Conservation (phyloP, 306 rosid species). For the Phaseolus lunatus region DNA sequence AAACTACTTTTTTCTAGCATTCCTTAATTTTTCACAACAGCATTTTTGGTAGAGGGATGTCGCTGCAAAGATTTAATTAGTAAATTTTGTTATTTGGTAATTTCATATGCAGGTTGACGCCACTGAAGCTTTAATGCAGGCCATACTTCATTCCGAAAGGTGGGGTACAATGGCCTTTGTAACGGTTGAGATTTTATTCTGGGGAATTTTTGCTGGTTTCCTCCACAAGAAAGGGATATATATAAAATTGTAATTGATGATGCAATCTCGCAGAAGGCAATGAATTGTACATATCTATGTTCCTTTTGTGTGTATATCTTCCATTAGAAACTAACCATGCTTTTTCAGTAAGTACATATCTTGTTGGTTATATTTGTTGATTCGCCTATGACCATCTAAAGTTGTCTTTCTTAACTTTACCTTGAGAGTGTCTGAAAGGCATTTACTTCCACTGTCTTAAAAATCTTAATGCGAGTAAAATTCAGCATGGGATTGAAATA, state of each 20-base stretch:
- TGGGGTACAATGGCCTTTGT: constrained; percentile 79
- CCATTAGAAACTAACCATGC: constrained; percentile 32
- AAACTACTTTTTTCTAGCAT: not conserved
- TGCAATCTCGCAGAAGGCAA: constrained; percentile 30
- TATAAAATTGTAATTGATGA: constrained; percentile 50
- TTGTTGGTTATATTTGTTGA: constrained; percentile 38
- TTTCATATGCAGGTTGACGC: constrained; percentile 67
- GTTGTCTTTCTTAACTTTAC: constrained; percentile 33
- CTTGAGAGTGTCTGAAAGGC: constrained; percentile 2
- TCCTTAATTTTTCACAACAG: not conserved
- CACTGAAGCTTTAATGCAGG: constrained; percentile 64
- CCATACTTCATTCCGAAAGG: constrained; percentile 62
- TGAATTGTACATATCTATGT: constrained; percentile 15
- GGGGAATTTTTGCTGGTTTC: constrained; percentile 67
- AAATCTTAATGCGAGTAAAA: constrained; percentile 3
- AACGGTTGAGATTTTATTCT: constrained; percentile 63
- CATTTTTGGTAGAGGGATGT: constrained; percentile 9
- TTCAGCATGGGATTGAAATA: not conserved
- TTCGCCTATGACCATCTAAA: constrained; percentile 38
- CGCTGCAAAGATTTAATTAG: constrained; percentile 15
- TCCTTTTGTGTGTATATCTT: constrained; percentile 43
- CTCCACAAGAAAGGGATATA: constrained; percentile 70
- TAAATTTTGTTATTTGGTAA: constrained; percentile 34
- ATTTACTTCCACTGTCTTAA: constrained; percentile 31
- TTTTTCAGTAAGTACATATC: constrained; percentile 11